Evolutionary conservation across 306 rosid genomes (phyloP).

Genomic region (Pueraria montana): DNA sequence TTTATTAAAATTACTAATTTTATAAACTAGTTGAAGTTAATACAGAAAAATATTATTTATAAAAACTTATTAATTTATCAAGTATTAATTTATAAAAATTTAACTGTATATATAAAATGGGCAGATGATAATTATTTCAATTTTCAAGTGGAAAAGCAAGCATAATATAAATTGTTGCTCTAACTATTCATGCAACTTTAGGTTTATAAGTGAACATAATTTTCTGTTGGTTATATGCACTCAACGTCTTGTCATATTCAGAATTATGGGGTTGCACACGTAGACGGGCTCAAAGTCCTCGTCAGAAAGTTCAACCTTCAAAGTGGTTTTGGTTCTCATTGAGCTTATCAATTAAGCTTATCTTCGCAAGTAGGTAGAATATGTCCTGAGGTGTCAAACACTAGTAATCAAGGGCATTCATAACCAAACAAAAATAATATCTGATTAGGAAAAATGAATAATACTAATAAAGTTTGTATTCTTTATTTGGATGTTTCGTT

Average conservation of each 20-base stretch:
- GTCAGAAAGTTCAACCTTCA: neutral
- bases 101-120: too few species aligned
- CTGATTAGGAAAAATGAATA: neutral
- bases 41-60: neutral
- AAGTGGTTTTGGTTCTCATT: neutral
- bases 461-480: neutral
- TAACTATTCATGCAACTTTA: too few species aligned
- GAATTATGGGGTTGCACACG: neutral
- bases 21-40: neutral
- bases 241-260: too few species aligned
- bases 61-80: too few species aligned
- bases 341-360: neutral
- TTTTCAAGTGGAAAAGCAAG: too few species aligned
- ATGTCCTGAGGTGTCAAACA: constrained; percentile 25
- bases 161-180: too few species aligned
- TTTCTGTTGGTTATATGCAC: too few species aligned
- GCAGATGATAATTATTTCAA: too few species aligned
- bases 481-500: neutral
- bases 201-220: too few species aligned
- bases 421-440: neutral
- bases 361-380: neutral
- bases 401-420: neutral
- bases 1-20: neutral
- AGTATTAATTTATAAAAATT: neutral
- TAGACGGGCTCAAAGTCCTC: neutral